Conservation (phyloP, 305 asterid genomes). For the Nicotiana rustica region DNA sequence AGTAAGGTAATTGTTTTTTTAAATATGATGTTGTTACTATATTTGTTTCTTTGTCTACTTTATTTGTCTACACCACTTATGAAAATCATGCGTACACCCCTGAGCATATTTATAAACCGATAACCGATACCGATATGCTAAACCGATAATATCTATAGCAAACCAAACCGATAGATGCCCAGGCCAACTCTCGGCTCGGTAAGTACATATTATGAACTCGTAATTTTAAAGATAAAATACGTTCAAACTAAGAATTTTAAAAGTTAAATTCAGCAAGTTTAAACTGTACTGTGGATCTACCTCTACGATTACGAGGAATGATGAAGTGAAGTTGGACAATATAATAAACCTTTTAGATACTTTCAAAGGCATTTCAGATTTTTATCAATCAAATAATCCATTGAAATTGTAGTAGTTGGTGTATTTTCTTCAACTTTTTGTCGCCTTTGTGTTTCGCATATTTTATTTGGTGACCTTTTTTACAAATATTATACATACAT, state of each 20-base stretch:
- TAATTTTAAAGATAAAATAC: not conserved
- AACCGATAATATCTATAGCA: too few species aligned
- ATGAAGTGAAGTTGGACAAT: not conserved
- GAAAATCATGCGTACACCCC: too few species aligned
- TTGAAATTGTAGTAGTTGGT: not conserved
- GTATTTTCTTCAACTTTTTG: not conserved
- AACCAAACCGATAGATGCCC: too few species aligned
- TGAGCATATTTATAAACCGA: too few species aligned
- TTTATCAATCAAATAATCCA: not conserved
- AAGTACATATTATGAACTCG: not conserved
- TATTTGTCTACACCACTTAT: too few species aligned
- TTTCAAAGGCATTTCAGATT: not conserved
- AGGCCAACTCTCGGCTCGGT: too few species aligned
- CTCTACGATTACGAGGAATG: rapidly evolving
- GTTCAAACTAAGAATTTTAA: not conserved
- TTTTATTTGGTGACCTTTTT: not conserved
- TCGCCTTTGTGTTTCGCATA: not conserved
- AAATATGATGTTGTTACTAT: too few species aligned
- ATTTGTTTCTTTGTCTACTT: too few species aligned
- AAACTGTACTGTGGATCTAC: not conserved
- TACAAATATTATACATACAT: not conserved
- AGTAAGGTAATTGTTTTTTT: too few species aligned
- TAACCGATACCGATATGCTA: too few species aligned
- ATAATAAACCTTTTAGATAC: not conserved
- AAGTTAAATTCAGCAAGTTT: not conserved